These are phyloP conservation scores for Epichloe sibirici DNA, from an alignment of 2,329 filamentous ascomycete genomes.

Conservation along the genomic window DNA sequence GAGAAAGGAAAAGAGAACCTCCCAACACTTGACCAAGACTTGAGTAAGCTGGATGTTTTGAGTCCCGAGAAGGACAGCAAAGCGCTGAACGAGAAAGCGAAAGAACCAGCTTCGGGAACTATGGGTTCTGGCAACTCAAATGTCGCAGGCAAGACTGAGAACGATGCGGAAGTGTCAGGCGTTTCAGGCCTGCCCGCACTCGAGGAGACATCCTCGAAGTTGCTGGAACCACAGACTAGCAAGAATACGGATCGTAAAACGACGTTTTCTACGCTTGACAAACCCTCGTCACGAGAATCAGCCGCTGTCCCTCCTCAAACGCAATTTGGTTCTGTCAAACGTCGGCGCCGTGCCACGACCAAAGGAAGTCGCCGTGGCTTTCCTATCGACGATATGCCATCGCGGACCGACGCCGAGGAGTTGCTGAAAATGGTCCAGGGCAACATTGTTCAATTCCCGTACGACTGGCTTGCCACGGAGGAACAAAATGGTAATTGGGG, in stretches of 20 bases:
- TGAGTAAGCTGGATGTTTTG: slow-evolving; percentile 20
- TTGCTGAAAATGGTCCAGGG: slow-evolving; percentile 75
- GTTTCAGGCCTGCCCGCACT: slow-evolving; percentile 35
- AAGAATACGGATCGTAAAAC: slow-evolving; percentile 37
- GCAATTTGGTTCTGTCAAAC: slow-evolving; percentile 39
- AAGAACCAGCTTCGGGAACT: slow-evolving; percentile 2
- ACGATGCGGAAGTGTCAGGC: slow-evolving; percentile 14
- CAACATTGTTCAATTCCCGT: slow-evolving; percentile 81
- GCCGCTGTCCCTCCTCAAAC: slow-evolving; percentile 18
- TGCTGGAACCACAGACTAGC: slow-evolving; percentile 23
- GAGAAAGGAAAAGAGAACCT: slow-evolving; percentile 19
- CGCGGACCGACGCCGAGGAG: slow-evolving; percentile 65
- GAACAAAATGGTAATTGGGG: slow-evolving; percentile 93
- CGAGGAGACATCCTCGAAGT: slow-evolving; percentile 24
- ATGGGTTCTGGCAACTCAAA: slow-evolving; percentile 27
- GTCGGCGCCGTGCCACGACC: slow-evolving; percentile 57
- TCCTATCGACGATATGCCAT: slow-evolving; percentile 63
- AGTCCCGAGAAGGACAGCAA: slow-evolving; percentile 18
- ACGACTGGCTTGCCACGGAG: slow-evolving; percentile 88
- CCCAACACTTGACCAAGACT: slow-evolving; percentile 10
- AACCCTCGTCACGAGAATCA: slow-evolving; percentile 27
- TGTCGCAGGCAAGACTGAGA: slow-evolving; percentile 13
- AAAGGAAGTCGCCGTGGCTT: slow-evolving; percentile 54
- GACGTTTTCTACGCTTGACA: slow-evolving; percentile 44
- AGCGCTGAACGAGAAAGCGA: slow-evolving; percentile 22